Evolutionary conservation across 345 rosid species (phyloP), one percentile per base, ranked within the genome.

Genomic region (Eutrema japonicum): DNA sequence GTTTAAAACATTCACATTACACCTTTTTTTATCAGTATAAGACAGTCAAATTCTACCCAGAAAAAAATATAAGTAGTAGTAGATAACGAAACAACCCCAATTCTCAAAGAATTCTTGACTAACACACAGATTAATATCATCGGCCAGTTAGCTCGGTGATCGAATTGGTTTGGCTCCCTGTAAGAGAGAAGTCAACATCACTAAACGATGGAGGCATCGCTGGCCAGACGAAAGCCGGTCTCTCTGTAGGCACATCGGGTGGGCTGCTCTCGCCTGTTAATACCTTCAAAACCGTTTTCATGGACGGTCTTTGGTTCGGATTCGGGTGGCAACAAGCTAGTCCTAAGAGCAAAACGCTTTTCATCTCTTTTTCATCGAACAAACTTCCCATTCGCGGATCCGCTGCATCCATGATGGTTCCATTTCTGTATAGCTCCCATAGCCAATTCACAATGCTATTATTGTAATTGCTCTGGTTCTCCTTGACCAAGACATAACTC

Each of bases 251-350:
- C 51, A 90, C 80, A 2, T 68, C 67, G 0, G 93, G 96, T 4
- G 85, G 79, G 27, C 77, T 64, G 1, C 82, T 86, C 74, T 88
- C 86, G 47, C 93, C 92, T 0, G 70, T 74, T 41, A 90, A 80
- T 61, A 93, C 93, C 85, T 88, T 86, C 57, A 88, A 12, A 22
- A 86, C 95, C 3, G 50, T 64, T 72, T 80, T 86, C 91, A 80
- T 88, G 12, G 84, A 75, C 1, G 96, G 96, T 86, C 96, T 87
- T 18, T 81, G 60, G 76, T 86, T 70, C 1, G 92, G 95, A 41
- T 87, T 88, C 8, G 92, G 93, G 75, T 90, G 95, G 79, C 95
- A 90, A 64, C 96, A 92, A 10, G 91, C 87, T 40, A 92, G 80
- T 46, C 86, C 98, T 56, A 90, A 81, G n/a, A 83, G 45, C n/a